These are phyloP conservation scores for Aspergillus heteromorphus DNA, from an alignment of 495 filamentous ascomycete species.

Conservation along the genomic window DNA sequence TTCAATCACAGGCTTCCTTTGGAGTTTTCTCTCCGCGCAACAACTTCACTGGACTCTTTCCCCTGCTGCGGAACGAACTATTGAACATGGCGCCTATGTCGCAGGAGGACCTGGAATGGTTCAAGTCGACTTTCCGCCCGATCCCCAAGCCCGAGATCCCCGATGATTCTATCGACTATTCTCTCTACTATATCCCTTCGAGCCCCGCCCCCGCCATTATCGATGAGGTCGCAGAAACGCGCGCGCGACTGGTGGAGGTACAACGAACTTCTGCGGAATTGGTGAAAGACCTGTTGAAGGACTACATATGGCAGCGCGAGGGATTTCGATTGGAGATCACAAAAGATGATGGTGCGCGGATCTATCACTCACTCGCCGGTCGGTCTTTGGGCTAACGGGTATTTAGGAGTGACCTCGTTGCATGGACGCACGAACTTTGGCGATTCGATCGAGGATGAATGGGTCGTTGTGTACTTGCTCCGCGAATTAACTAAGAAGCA, in stretches of 20 bases:
- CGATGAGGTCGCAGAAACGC: constrained; percentile 48
- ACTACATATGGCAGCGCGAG: constrained; percentile 95
- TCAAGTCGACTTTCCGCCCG: constrained; percentile 44
- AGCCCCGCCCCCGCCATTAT: constrained; percentile 36
- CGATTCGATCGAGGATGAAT: constrained; percentile 94
- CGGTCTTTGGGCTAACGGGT: not conserved
- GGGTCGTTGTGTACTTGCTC: constrained; percentile 91
- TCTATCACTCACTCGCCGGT: not conserved
- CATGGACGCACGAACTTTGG: constrained; percentile 77
- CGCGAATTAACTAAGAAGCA: constrained; percentile 71
- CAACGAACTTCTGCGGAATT: constrained; percentile 61
- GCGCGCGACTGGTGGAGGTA: constrained; percentile 61
- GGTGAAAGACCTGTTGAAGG: constrained; percentile 57
- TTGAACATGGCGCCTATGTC: constrained; percentile 39
- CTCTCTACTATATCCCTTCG: constrained; percentile 60
- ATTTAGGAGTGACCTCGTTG: constrained; percentile 43
- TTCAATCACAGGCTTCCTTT: not conserved
- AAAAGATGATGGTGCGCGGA: constrained; percentile 51
- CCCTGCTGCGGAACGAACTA: not conserved
- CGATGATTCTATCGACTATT: constrained; percentile 85
- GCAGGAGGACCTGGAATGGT: constrained; percentile 46
- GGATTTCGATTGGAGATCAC: constrained; percentile 57
- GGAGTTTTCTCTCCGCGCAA: not conserved
- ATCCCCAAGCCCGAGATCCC: constrained; percentile 68
- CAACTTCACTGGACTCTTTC: not conserved